These are phyloP conservation scores for Podospora comata DNA, from an alignment of 495 filamentous ascomycete genomes.

Conservation along the genomic window DNA sequence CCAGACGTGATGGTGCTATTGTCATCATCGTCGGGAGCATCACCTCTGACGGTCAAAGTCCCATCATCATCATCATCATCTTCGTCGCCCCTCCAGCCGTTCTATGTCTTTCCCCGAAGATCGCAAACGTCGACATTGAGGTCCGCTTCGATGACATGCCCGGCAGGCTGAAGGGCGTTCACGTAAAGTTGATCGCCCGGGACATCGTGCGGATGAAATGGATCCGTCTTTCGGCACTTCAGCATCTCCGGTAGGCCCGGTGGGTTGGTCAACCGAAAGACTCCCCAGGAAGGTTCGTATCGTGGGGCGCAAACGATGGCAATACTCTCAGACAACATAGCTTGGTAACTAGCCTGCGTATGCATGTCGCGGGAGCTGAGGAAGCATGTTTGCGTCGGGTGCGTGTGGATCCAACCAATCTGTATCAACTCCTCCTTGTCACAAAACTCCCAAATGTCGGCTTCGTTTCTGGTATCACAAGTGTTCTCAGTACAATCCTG, in stretches of 20 bases:
- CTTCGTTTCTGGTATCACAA: slow-evolving; percentile 87
- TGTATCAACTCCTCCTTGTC: slow-evolving; percentile 81
- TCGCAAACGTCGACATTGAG: slow-evolving; percentile 30
- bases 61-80: background rate
- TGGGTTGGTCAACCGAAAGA: slow-evolving; percentile 89
- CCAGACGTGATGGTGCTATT: too few species aligned
- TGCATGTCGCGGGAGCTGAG: slow-evolving; percentile 94
- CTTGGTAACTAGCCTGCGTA: slow-evolving; percentile 88
- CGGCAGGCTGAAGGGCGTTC: slow-evolving; percentile 67
- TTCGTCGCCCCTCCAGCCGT: background rate
- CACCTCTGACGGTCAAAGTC: background rate
- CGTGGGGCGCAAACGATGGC: slow-evolving; percentile 94
- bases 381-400: slow-evolving; percentile 94
- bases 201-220: slow-evolving; percentile 70
- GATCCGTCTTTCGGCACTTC: slow-evolving; percentile 65
- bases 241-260: slow-evolving; percentile 80
- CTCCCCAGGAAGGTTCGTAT: slow-evolving; percentile 76
- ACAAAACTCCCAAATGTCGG: slow-evolving; percentile 79
- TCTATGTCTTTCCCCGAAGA: slow-evolving; percentile 18
- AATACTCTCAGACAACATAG: slow-evolving; percentile 91
- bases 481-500: slow-evolving; percentile 87
- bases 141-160: slow-evolving; percentile 73
- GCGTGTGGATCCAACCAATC: slow-evolving; percentile 97
- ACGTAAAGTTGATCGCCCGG: slow-evolving; percentile 66
- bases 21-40: background rate